These are phyloP conservation scores for Pogostemon cablin DNA, from an alignment of 257 asterid species.

Conservation along the genomic window DNA sequence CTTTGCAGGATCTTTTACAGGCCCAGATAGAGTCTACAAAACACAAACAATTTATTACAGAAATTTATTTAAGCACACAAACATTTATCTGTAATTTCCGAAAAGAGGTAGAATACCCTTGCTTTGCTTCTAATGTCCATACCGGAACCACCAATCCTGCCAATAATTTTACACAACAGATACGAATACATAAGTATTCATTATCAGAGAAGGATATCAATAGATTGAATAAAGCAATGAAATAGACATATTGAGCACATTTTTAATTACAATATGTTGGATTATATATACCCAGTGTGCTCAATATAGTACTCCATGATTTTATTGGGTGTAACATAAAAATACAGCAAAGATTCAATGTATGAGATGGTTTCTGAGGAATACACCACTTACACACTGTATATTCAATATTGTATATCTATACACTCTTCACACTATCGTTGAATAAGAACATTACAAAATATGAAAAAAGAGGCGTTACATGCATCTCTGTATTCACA, in stretches of 20 bases:
- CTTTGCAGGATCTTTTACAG: constrained; percentile 60
- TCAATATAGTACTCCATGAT: background rate
- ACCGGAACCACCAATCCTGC: constrained; percentile 95
- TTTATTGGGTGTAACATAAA: background rate
- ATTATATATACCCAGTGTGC: too few species aligned
- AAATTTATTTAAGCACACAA: background rate
- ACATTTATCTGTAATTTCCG: background rate
- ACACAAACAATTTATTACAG: constrained; percentile 2
- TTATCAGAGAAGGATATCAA: background rate
- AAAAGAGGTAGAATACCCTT: constrained; percentile 49
- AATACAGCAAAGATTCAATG: too few species aligned
- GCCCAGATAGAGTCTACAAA: constrained; percentile 70
- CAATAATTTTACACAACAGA: background rate
- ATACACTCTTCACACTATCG: background rate
- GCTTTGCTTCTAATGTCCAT: constrained; percentile 93
- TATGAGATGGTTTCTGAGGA: too few species aligned
- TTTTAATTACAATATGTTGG: too few species aligned
- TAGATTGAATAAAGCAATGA: background rate
- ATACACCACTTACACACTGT: too few species aligned
- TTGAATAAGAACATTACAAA: constrained; percentile 1
- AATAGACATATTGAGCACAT: background rate
- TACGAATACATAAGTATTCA: background rate
- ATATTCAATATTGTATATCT: background rate
- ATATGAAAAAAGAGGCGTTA: background rate
- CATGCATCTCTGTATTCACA: constrained; percentile 17